Evolutionary conservation across 2,329 filamentous ascomycete species (phyloP).

Genomic region (Hypoxylon sp.): DNA sequence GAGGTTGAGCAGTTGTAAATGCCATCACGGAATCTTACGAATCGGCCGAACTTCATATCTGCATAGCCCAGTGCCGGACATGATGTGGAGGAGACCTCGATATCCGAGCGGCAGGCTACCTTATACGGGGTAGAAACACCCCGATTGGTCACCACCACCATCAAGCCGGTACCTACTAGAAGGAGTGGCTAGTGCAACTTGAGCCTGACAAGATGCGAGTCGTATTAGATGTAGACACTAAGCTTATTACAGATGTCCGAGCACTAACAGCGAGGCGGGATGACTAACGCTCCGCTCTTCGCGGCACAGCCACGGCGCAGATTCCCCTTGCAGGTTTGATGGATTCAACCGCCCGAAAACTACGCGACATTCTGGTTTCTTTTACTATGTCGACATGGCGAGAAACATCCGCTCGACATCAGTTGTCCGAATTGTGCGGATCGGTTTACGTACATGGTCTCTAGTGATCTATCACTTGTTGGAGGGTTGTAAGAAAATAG

Average conservation of each 20-base stretch:
- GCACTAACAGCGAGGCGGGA: slow-evolving; percentile 6
- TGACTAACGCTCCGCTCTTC: slow-evolving; percentile 14
- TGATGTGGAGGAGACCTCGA: slow-evolving; percentile 1
- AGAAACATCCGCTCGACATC: not conserved
- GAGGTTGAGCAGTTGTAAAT: too few species aligned
- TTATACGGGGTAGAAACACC: not conserved
- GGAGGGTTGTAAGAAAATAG: slow-evolving; percentile 5
- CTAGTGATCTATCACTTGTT: not conserved
- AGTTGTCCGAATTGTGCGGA: not conserved
- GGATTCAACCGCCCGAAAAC: slow-evolving; percentile 19
- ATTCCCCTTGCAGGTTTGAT: slow-evolving; percentile 4
- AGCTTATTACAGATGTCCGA: not conserved
- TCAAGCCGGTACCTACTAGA: slow-evolving; percentile 3
- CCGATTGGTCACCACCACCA: not conserved
- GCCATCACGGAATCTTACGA: not conserved
- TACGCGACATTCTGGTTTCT: not conserved
- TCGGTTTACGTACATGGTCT: slow-evolving; percentile 1
- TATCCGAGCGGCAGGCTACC: slow-evolving; percentile 5
- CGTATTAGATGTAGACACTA: not conserved
- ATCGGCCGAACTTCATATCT: slow-evolving; percentile 6
- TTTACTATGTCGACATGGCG: slow-evolving; percentile 1
- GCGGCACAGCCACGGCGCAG: slow-evolving; percentile 17
- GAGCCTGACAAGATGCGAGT: not conserved
- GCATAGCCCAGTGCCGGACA: not conserved
- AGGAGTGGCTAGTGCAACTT: slow-evolving; percentile 4